These are phyloP conservation scores for Chromosphaera perkinsii DNA, from an alignment of 208 protist species.

Conservation along the genomic window DNA sequence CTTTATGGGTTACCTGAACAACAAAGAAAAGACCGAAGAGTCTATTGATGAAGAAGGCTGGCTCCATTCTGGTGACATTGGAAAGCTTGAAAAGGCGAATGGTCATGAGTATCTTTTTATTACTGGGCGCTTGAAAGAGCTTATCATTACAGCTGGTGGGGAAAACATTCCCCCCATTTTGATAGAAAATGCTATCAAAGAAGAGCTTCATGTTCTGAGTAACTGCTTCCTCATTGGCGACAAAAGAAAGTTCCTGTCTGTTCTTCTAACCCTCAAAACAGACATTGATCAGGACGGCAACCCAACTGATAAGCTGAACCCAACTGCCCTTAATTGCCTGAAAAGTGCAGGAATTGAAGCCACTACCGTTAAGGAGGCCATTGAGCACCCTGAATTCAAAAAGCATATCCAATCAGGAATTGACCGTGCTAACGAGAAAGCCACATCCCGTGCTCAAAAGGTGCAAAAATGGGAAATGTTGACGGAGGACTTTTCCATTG, in stretches of 20 bases:
- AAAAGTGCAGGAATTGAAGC: slow-evolving; percentile 2
- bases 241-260: slow-evolving; percentile 20
- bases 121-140: slow-evolving; percentile 48
- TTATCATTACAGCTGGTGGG: slow-evolving; percentile 48
- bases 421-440: slow-evolving; percentile 20
- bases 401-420: slow-evolving; percentile 8
- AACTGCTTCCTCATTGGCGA: slow-evolving; percentile 34
- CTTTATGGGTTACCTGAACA: background rate
- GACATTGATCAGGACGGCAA: background rate
- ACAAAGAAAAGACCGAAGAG: background rate
- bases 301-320: background rate
- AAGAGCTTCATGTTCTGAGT: background rate
- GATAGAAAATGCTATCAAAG: slow-evolving; percentile 37
- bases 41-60: slow-evolving; percentile 46
- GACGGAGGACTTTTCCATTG: slow-evolving; percentile 18
- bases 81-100: slow-evolving; percentile 34
- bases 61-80: slow-evolving; percentile 53
- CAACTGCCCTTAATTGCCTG: background rate
- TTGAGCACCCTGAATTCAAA: background rate
- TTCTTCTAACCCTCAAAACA: slow-evolving; percentile 25
- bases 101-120: slow-evolving; percentile 47
- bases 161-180: slow-evolving; percentile 42
- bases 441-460: slow-evolving; percentile 20
- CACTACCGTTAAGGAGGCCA: slow-evolving; percentile 12
- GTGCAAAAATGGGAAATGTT: slow-evolving; percentile 26